Evolutionary conservation across 2,329 filamentous ascomycete genomes (phyloP), one percentile per base, ranked within the genome.

Genomic region (Pseudogymnoascus sp.): DNA sequence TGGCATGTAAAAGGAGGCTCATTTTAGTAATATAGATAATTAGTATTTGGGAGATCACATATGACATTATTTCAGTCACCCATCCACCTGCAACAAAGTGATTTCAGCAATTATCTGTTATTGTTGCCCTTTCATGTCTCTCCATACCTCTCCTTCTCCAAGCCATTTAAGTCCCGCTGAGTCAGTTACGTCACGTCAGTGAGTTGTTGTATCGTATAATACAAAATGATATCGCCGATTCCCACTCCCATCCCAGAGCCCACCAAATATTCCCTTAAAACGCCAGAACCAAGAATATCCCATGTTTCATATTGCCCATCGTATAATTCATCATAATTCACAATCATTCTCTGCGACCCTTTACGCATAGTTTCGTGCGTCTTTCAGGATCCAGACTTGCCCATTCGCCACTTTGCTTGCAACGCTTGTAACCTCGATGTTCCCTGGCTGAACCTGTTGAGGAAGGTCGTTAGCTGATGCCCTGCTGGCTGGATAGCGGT

Each of bases 331-430:
- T 38, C 8, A 23, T 57, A 18, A 6, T n/a, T n/a, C n/a, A n/a
- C n/a, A n/a, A n/a, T n/a, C 18, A 37, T 37, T 2, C 18, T 12
- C 23, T 3, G 19, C n/a, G 13, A 7, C 12, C 15, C 28, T 9
- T 61, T 59, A 69, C 26, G 62, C 65, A 48, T 71, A 71, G 59
- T 70, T 70, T 58, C 68, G 65, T n/a, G 86, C 81, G 3, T 77
- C 79, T 65, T 82, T 82, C 62, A 89, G 63, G 33, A 73, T 69
- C 73, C 73, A 74, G 26, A 97, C 80, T 74, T 97, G 89, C 3
- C 94, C 94, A 71, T 97, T 99, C 3, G 83, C 81, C 15, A 95
- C 92, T 62, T 83, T 81, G 65, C 86, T 86, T 1, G 85, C 86
- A 58, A 95, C 78, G 61, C 78, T 84, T 39, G 85, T 82, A 12